These are phyloP conservation scores for Myriosclerotinia curreyana DNA, from an alignment of 2,329 filamentous ascomycete species.

Conservation along the genomic window DNA sequence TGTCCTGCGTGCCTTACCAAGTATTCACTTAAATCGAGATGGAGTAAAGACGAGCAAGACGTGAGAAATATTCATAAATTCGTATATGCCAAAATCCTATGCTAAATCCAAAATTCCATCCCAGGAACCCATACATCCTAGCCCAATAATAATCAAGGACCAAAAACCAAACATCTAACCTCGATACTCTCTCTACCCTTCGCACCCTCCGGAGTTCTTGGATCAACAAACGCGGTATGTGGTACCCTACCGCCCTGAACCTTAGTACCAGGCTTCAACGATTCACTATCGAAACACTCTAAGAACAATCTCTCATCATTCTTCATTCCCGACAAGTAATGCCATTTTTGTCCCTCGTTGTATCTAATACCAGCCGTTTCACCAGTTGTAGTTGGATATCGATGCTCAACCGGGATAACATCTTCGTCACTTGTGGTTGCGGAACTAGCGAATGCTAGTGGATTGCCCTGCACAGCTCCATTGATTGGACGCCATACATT, in stretches of 20 bases:
- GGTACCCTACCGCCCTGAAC: conserved; percentile 55
- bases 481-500: conserved; percentile 67
- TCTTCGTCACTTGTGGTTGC: conserved; percentile 35
- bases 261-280: conserved; percentile 46
- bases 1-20: not conserved
- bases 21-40: not conserved
- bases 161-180: conserved; percentile 81
- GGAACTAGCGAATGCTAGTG: conserved; percentile 38
- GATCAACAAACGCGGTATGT: conserved; percentile 67
- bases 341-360: conserved; percentile 38
- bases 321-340: conserved; percentile 39
- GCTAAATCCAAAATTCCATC: not conserved
- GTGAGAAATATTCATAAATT: not conserved
- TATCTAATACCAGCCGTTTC: conserved; percentile 38
- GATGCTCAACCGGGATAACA: conserved; percentile 38
- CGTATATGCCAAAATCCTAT: not conserved
- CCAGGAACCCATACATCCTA: not conserved
- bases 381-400: conserved; percentile 38
- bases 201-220: conserved; percentile 65
- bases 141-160: conserved; percentile 37
- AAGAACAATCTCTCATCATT: conserved; percentile 39
- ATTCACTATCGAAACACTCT: conserved; percentile 41
- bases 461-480: conserved; percentile 36
- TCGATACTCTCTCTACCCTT: conserved; percentile 83
- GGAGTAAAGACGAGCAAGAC: too few relatives aligned